Conservation (phyloP, 345 rosid genomes). For the Ceriops tagal region DNA sequence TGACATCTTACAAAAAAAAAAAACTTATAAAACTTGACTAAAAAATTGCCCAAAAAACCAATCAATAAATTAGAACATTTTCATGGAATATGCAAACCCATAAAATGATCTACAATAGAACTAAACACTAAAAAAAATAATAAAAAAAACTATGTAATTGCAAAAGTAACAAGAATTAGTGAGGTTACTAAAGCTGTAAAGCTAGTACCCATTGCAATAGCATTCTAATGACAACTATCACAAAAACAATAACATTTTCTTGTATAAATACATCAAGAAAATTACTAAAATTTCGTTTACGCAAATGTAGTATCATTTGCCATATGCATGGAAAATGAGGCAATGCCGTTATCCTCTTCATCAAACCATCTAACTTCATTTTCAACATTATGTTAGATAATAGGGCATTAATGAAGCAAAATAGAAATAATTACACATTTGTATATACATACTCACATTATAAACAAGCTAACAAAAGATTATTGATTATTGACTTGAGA, state of each 20-base stretch:
- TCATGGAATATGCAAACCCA: not conserved
- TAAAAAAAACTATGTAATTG: slow-evolving; percentile 96
- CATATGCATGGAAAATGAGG: slow-evolving; percentile 91
- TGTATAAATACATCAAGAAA: slow-evolving; percentile 95
- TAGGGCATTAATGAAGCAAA: slow-evolving; percentile 17
- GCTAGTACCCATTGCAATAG: slow-evolving; percentile 87
- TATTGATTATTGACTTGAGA: slow-evolving; percentile 59
- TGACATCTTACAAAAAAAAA: not conserved
- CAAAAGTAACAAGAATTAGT: slow-evolving; percentile 78
- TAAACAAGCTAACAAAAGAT: slow-evolving; percentile 6
- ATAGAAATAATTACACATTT: slow-evolving; percentile 12
- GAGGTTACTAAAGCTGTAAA: slow-evolving; percentile 85
- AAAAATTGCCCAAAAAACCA: not conserved
- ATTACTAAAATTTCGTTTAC: slow-evolving; percentile 91
- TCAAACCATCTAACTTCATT: slow-evolving; percentile 99
- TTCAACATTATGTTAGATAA: slow-evolving; percentile 71
- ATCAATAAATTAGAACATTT: not conserved
- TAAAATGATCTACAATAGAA: not conserved
- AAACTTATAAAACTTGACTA: too few species aligned
- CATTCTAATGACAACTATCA: slow-evolving; percentile 83
- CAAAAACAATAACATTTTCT: slow-evolving; percentile 85
- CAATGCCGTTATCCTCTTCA: slow-evolving; percentile 90
- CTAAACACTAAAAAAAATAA: slow-evolving; percentile 36
- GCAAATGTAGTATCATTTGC: slow-evolving; percentile 99
- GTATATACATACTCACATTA: not conserved